Evolutionary conservation across 441 rosid species (phyloP).

Genomic region (Adansonia madagascariensis): DNA sequence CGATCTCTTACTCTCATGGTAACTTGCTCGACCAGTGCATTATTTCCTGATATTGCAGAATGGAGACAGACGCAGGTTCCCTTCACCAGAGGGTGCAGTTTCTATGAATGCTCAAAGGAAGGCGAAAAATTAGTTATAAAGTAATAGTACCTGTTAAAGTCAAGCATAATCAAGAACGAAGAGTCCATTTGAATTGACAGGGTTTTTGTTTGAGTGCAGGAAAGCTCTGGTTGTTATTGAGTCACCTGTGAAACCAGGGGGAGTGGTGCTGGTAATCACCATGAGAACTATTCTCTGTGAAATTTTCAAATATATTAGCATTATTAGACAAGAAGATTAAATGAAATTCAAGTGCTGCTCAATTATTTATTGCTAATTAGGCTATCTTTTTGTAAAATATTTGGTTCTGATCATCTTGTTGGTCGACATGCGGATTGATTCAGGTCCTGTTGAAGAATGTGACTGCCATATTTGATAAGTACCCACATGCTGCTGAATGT

Average conservation of each 20-base stretch:
- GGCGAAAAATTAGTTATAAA: conserved; percentile 51
- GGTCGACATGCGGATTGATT: background rate
- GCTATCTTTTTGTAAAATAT: background rate
- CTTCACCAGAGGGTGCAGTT: conserved; percentile 81
- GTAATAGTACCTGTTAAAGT: conserved; percentile 30
- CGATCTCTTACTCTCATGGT: no score
- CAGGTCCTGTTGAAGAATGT: conserved; percentile 62
- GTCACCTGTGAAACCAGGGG: conserved; percentile 84
- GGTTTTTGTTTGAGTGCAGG: conserved; percentile 42
- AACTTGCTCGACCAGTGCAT: background rate
- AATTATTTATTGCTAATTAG: background rate
- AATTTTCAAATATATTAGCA: background rate
- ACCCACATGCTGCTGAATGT: conserved; percentile 69
- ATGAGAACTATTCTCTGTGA: no score
- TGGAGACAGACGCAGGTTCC: conserved; percentile 69
- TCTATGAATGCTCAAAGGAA: conserved; percentile 53
- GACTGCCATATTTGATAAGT: conserved; percentile 60
- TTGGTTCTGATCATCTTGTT: background rate
- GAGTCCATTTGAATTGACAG: conserved; percentile 1
- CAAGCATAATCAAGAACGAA: background rate
- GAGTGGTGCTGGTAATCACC: conserved; percentile 57
- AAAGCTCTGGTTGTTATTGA: conserved; percentile 64
- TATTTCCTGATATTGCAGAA: conserved; percentile 44
- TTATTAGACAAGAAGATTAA: background rate
- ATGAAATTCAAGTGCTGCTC: background rate